Percentiles rank a stretch among this genome's conserved stretches.
Conservation (phyloP, 352 stramenopile genomes). For the Phytophthora citricola region DNA sequence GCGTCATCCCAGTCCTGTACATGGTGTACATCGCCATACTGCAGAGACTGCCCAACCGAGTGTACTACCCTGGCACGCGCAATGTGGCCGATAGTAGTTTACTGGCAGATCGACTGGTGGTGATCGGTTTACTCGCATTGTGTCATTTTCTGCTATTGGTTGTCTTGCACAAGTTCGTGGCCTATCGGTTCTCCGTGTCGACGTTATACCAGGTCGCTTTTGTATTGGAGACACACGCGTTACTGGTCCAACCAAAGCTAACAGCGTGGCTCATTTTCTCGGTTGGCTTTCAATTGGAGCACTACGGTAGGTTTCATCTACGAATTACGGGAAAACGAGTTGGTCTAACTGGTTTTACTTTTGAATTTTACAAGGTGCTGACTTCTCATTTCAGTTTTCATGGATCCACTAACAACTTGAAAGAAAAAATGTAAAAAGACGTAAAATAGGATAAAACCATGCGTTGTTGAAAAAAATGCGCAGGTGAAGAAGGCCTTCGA, state of each 20-base stretch:
- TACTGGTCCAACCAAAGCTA: too few relatives aligned
- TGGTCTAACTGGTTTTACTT: too few relatives aligned
- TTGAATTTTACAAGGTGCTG: too few relatives aligned
- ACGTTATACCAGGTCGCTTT: not conserved
- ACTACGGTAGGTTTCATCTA: not conserved
- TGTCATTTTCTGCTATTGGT: not conserved
- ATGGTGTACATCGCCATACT: constrained; percentile 26
- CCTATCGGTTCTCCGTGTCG: not conserved
- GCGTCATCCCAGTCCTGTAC: constrained; percentile 37
- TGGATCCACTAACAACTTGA: too few relatives aligned
- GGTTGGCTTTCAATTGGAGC: not conserved
- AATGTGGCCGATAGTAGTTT: too few relatives aligned
- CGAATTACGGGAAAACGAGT: too few relatives aligned
- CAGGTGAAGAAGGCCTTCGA: too few relatives aligned
- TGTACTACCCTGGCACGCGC: constrained; percentile 22
- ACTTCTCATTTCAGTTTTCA: too few relatives aligned
- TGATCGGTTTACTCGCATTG: not conserved
- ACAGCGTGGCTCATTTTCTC: not conserved
- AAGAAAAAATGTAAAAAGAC: too few relatives aligned
- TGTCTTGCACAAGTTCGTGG: not conserved
- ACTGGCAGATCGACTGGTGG: too few relatives aligned
- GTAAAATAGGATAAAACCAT: too few relatives aligned
- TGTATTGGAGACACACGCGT: not conserved
- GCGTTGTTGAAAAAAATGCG: too few relatives aligned
- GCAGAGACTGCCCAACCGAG: constrained; percentile 13